A percentile compares a stretch with the other conserved stretches of the same genome.
Evolutionary conservation across 73 alveolate species (phyloP).

Genomic region (Uronychia binucleata): DNA sequence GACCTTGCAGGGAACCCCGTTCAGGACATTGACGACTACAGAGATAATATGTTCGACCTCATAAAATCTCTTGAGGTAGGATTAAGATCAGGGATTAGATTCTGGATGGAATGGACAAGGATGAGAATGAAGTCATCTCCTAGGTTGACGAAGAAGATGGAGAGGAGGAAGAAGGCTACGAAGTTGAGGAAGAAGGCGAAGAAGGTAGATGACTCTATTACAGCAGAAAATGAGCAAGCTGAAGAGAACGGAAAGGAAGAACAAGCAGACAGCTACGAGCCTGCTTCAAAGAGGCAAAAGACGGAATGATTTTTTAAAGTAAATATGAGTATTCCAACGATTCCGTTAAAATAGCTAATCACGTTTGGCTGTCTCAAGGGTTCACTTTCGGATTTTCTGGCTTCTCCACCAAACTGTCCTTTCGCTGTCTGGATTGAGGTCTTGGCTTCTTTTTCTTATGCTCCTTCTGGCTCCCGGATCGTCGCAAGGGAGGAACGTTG

Average conservation of each 20-base stretch:
- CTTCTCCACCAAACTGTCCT: no score
- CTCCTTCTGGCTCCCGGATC: no score
- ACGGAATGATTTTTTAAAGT: no score
- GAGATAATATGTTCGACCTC: slow-evolving; percentile 13
- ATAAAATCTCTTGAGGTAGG: slow-evolving; percentile 10
- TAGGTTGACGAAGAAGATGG: slow-evolving; percentile 42
- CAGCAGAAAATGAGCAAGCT: slow-evolving; percentile 1
- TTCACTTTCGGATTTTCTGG: no score
- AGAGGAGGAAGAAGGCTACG: slow-evolving; percentile 34
- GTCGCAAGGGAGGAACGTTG: no score
- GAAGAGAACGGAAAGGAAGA: slow-evolving; percentile 9
- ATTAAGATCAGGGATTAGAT: not conserved
- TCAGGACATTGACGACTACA: slow-evolving; percentile 18
- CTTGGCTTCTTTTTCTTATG: no score
- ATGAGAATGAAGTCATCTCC: slow-evolving; percentile 44
- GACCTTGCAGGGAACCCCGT: slow-evolving; percentile 36
- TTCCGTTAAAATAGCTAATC: no score
- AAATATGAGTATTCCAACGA: not conserved
- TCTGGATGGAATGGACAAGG: slow-evolving; percentile 40
- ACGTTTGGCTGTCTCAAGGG: no score
- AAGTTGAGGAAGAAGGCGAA: slow-evolving; percentile 11
- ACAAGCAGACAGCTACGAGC: slow-evolving; percentile 19
- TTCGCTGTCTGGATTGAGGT: no score
- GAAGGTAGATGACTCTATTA: not conserved
- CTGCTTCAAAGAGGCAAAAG: slow-evolving; percentile 1